Percentiles rank a stretch among this genome's conserved stretches.
Conservation (phyloP, 1,284 basidiomycete genomes). For the Abortiporus biennis region DNA sequence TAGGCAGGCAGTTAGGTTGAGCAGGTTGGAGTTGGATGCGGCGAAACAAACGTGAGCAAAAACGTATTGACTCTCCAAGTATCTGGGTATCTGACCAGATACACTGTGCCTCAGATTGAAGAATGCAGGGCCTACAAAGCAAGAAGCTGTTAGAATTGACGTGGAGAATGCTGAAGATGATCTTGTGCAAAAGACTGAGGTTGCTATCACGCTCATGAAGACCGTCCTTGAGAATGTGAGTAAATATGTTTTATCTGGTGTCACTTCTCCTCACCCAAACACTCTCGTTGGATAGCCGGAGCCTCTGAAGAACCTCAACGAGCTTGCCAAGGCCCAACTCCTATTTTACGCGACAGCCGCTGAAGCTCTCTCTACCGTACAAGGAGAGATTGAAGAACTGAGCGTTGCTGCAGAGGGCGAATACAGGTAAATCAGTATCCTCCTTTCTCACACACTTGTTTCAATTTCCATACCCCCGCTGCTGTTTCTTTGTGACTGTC, state of each 20-base stretch:
- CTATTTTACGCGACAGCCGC: slow-evolving; percentile 82
- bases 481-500: neutral
- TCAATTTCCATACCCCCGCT: neutral
- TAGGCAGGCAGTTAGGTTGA: slow-evolving; percentile 79
- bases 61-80: neutral
- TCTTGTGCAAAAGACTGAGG: slow-evolving; percentile 95
- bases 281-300: slow-evolving; percentile 61
- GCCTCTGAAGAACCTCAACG: slow-evolving; percentile 89
- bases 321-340: slow-evolving; percentile 88
- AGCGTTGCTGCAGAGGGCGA: slow-evolving; percentile 87
- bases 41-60: slow-evolving; percentile 49
- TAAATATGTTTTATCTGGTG: slow-evolving; percentile 9
- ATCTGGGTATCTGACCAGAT: neutral
- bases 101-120: slow-evolving; percentile 52
- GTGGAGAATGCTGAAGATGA: slow-evolving; percentile 96
- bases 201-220: slow-evolving; percentile 98
- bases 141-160: slow-evolving; percentile 85
- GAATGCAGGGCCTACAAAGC: slow-evolving; percentile 63
- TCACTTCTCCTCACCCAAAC: slow-evolving; percentile 2
- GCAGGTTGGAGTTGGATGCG: slow-evolving; percentile 60
- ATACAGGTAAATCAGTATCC: slow-evolving; percentile 57
- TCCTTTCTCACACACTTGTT: slow-evolving; percentile 1
- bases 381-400: slow-evolving; percentile 88
- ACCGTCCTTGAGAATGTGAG: slow-evolving; percentile 91
- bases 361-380: slow-evolving; percentile 76